phyloP scores from a whole-genome alignment of 129 eudicot genomes.

The Artemisia argyi region DNA sequence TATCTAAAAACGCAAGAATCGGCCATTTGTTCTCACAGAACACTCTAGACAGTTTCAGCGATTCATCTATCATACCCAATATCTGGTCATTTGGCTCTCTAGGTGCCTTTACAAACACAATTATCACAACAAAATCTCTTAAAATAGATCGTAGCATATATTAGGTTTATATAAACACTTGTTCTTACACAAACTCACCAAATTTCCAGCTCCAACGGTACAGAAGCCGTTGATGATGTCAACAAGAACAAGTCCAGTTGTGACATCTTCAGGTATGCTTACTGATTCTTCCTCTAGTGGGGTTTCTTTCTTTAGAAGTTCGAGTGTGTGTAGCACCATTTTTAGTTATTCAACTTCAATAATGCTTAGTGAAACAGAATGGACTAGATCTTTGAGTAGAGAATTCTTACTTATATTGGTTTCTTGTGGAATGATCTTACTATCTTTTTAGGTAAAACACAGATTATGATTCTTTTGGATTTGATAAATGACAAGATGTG shows the following conservation, averaged over 20 bases:
- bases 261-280: slow-evolving; percentile 39
- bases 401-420: neutral
- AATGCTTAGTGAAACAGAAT: slow-evolving; percentile 4
- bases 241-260: slow-evolving; percentile 64
- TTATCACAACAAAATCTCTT: neutral
- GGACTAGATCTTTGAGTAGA: slow-evolving; percentile 14
- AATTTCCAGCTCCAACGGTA: slow-evolving; percentile 71
- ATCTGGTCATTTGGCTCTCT: slow-evolving; percentile 55
- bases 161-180: neutral
- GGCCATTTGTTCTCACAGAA: slow-evolving; percentile 78
- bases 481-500: slow-evolving; percentile 15
- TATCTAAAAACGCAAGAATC: slow-evolving; percentile 63
- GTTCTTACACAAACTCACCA: slow-evolving; percentile 30
- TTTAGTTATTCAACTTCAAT: slow-evolving; percentile 12
- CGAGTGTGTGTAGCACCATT: slow-evolving; percentile 51
- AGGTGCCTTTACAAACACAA: slow-evolving; percentile 56
- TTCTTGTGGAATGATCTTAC: neutral
- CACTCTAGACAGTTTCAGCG: slow-evolving; percentile 42
- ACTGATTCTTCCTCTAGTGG: slow-evolving; percentile 61
- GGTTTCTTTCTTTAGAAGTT: slow-evolving; percentile 56
- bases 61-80: slow-evolving; percentile 49
- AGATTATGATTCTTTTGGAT: slow-evolving; percentile 6
- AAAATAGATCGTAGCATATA: neutral
- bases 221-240: slow-evolving; percentile 90
- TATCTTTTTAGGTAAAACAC: slow-evolving; percentile 1